Evolutionary conservation across 345 rosid species (phyloP), one percentile per base, ranked within the genome.

Genomic region (Eutrema heterophyllum): DNA sequence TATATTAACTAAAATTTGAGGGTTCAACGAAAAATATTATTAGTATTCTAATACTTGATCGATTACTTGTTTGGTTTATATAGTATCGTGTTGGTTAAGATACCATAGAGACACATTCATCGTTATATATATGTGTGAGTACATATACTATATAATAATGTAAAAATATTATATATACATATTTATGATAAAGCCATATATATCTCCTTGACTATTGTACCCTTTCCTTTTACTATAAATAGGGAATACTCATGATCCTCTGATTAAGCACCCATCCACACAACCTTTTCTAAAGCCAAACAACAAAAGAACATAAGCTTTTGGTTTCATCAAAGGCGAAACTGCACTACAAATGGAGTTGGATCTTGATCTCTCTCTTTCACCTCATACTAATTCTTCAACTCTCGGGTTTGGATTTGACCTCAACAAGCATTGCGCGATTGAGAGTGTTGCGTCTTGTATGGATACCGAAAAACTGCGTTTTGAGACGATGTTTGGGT

Each of bases 331-430:
- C 75, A 51, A 62, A 63, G 46, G 52, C 32, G 63, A 73, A 57
- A 66, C 58, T 56, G 24, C 52, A 46, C 65, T 36, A 27, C 12
- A 43, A 44, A 69, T 69, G 74, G 79, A 69, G 43, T 55, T 76
- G 64, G 79, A 75, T 61, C 79, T 75, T 75, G 64, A 49, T 68
- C 79, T 76, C 27, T 62, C 79, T 44, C 79, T 76, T 45, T 75
- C 79, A 8, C 62, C 74, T 60, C 74, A 61, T 35, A n/a, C 35
- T 16, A 56, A 27, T 29, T 30, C 68, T 61, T 43, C 79, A 15
- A 75, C 52, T 24, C 32, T 50, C 16, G 59, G 67, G 85, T 30
- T 67, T 30, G 21, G 27, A 14, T 68, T 75, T 46, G 73, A 75
- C 57, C 79, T 68, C 63, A 75, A 74, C 51, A 67, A 74, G 45